These are phyloP conservation scores for Cladophialophora yegresii DNA, from an alignment of 2,329 filamentous ascomycete genomes.

Conservation along the genomic window DNA sequence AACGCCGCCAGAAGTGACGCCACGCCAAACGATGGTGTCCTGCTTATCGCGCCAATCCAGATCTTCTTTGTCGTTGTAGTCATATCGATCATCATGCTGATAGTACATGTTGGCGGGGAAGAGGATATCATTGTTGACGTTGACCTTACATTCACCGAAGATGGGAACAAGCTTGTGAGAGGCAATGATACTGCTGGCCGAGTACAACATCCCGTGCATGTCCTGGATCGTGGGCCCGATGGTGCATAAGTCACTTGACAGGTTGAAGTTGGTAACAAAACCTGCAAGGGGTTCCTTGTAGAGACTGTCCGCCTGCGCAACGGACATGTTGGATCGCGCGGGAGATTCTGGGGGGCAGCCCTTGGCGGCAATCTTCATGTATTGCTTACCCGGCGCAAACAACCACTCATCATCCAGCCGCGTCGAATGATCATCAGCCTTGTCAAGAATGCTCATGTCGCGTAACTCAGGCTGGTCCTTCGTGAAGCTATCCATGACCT, in stretches of 20 bases:
- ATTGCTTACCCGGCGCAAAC: conserved; percentile 49
- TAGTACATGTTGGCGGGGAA: conserved; percentile 70
- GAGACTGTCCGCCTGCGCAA: conserved; percentile 37
- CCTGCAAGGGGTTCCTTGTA: conserved; percentile 54
- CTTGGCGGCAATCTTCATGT: conserved; percentile 61
- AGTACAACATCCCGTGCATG: conserved; percentile 66
- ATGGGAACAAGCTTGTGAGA: conserved; percentile 64
- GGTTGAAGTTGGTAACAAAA: conserved; percentile 63
- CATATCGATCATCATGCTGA: conserved; percentile 59
- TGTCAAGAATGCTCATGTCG: conserved; percentile 34
- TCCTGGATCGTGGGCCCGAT: conserved; percentile 65
- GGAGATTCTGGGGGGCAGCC: conserved; percentile 61
- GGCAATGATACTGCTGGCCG: conserved; percentile 59
- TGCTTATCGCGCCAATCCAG: conserved; percentile 61
- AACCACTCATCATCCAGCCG: conserved; percentile 54
- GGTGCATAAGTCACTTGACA: conserved; percentile 64
- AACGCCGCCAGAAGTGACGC: conserved; percentile 63
- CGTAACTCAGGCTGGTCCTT: conserved; percentile 44
- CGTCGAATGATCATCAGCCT: conserved; percentile 29
- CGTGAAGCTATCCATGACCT: conserved; percentile 49
- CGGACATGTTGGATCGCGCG: conserved; percentile 55
- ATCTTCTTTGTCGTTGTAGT: conserved; percentile 58
- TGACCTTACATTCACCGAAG: conserved; percentile 69
- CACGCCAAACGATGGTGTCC: conserved; percentile 63
- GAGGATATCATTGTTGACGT: conserved; percentile 70